Conservation (phyloP, 768 basidiomycete genomes). For the Naganishia randhawae region DNA sequence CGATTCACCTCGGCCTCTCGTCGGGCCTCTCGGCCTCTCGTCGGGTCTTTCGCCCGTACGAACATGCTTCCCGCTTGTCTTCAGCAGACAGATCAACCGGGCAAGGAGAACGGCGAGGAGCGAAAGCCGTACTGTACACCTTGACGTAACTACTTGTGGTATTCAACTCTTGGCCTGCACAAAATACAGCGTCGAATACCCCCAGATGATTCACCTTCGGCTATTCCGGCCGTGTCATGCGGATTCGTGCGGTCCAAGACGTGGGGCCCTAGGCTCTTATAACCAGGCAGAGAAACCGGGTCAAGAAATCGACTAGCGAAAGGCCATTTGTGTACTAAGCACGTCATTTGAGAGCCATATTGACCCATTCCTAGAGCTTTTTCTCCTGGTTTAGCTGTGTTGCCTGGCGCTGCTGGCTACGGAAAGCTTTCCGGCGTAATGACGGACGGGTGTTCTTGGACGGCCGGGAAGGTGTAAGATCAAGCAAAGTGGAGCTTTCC, state of each 20-base stretch:
- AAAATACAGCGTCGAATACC: no score
- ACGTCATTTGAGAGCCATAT: no score
- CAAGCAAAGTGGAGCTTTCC: not conserved
- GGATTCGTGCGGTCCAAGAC: not conserved
- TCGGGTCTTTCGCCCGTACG: no score
- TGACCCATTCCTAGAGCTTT: no score
- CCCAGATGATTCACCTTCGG: not conserved
- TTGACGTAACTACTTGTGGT: no score
- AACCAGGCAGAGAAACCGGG: not conserved
- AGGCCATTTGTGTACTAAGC: not conserved
- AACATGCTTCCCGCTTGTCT: no score
- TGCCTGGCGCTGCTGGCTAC: not conserved
- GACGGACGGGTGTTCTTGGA: not conserved
- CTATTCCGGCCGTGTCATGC: slow-evolving; percentile 4
- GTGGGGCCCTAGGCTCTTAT: not conserved
- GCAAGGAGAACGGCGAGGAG: no score
- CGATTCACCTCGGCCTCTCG: no score
- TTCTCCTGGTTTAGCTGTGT: no score
- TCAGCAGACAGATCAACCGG: not conserved
- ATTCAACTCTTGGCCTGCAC: no score
- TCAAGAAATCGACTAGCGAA: not conserved
- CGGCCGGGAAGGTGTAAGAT: slow-evolving; percentile 2
- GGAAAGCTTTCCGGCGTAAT: not conserved
- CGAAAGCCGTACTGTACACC: no score
- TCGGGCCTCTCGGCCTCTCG: no score